phyloP scores from a whole-genome alignment of 1,284 basidiomycete species.

The Irpex sp. region DNA sequence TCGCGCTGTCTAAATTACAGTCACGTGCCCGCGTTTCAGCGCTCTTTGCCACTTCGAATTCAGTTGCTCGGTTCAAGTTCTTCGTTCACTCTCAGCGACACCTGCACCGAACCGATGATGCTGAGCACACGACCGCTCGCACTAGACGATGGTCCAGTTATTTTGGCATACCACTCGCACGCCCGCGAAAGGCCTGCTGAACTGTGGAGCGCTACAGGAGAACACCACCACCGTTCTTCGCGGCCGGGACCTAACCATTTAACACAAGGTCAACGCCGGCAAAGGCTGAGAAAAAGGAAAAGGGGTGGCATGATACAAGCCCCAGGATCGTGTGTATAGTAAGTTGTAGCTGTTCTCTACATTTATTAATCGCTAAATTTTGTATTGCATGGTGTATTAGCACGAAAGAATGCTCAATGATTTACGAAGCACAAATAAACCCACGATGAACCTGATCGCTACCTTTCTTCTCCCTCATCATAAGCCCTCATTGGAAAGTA shows the following conservation, averaged over 20 bases:
- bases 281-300: no score
- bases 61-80: background rate
- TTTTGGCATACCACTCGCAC: conserved; percentile 38
- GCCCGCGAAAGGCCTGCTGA: conserved; percentile 40
- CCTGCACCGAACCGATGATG: conserved; percentile 28
- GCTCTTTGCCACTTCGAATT: no score
- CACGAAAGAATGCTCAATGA: conserved; percentile 6
- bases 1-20: background rate
- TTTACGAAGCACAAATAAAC: conserved; percentile 2
- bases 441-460: conserved; percentile 5
- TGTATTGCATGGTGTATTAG: background rate
- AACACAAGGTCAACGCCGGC: conserved; percentile 22
- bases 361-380: background rate
- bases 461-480: no score
- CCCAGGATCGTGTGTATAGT: conserved; percentile 26
- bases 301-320: no score
- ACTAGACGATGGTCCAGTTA: conserved; percentile 22
- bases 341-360: conserved; percentile 1
- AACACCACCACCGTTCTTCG: conserved; percentile 37
- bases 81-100: background rate
- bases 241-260: conserved; percentile 3
- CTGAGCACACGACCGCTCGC: conserved; percentile 41
- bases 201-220: conserved; percentile 44
- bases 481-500: conserved; percentile 47
- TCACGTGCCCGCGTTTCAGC: background rate